Base-by-base conservation (phyloP, 495 filamentous ascomycete species). In the Acidomyces sp. region DNA sequence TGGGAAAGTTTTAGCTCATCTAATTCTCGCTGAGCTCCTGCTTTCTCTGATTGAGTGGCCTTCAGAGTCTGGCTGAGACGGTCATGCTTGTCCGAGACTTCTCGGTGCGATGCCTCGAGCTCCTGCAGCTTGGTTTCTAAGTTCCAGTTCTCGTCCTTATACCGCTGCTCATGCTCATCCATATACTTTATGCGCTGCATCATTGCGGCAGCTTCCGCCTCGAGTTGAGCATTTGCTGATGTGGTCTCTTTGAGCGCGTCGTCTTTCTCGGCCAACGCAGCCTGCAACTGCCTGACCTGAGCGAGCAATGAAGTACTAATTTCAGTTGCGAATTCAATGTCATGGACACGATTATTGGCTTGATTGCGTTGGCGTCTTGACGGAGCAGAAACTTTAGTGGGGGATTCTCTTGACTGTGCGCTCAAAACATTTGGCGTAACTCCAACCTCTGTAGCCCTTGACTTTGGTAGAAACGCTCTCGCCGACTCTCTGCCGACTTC, bases 121-220 rank as follows among this genome's bases (percentile, higher is more conserved):
- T 95, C 86, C 41, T 92, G 90, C 19, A 84, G 72, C 49, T 81
- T 78, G 1, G 85, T 85, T 61, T 95, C 90, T 30, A 97, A 69
- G 45, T 79, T 82, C 90, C 90, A 97, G 54, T 96, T 97, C 56
- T 93, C 88, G 55, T 97, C 90, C 58, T 94, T 96, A 59, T 87
- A 93, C 13, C 82, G 75, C 57, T 85, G 80, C 62, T 97, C 90
- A 52, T 80, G 92, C 58, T 96, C 90, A 52, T 94, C 86, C 24
- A 96, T 65, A 5, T 67, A 68, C 51, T 79, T 79, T 34, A 95
- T 66, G 9, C 85, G 77, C 55, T 87, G 77, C 39, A 76, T 69
- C 42, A 92, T 74, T 1, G 73, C 73, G 55, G 93, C 84, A 0
- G 75, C 75, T 45, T 95, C 85, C 23, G 80, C 60, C 57, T 94